Base-by-base conservation (phyloP, 495 filamentous ascomycete genomes). In the Alectoria sarmentosa region DNA sequence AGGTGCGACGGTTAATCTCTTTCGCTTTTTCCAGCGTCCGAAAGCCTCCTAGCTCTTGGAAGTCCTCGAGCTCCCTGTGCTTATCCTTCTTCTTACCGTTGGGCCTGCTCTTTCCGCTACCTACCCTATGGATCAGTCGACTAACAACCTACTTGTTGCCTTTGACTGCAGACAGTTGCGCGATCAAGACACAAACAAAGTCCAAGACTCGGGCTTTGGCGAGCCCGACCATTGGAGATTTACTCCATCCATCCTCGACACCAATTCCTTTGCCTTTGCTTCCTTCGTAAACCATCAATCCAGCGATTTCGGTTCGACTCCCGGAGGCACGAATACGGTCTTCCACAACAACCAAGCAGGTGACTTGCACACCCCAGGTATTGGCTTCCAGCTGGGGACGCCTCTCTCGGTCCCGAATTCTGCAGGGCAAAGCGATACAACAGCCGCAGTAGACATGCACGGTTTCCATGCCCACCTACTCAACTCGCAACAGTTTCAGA, bases 231-330 rank as follows among this genome's bases (percentile, higher is more conserved):
- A 81, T 63, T 90, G 92, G 81, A 81, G 89, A 57, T 94, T 94
- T 72, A 94, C 91, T 3, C 89, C 92, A 14, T 92, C 92, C 26
- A 81, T 92, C 39, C 81, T 98, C 71, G 93, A 97, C 67, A 86
- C 92, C 21, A 89, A 84, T 70, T 86, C 90, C 6, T 91, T 92
- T 69, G 83, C 85, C 7, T 96, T 96, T 76, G 77, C 85, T 61
- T 78, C 79, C 52, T 89, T 94, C 66, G 87, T 86, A 64, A 90
- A 87, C 69, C 91, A 96, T 61, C 83, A 86, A 46, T 84, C 88
- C 32, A 88, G 88, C 28, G 92, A 95, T 74, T 96, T 95, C 73
- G 92, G 90, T 0, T 92, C 92, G 3, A 95, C 90, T 1, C 90
- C 91, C 0, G 89, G 88, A 38, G 90, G 89, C n/a, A 85, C 80